Base-by-base conservation (phyloP, 192 early-diverging fungal genomes). In the Polychytrium aggregatum region DNA sequence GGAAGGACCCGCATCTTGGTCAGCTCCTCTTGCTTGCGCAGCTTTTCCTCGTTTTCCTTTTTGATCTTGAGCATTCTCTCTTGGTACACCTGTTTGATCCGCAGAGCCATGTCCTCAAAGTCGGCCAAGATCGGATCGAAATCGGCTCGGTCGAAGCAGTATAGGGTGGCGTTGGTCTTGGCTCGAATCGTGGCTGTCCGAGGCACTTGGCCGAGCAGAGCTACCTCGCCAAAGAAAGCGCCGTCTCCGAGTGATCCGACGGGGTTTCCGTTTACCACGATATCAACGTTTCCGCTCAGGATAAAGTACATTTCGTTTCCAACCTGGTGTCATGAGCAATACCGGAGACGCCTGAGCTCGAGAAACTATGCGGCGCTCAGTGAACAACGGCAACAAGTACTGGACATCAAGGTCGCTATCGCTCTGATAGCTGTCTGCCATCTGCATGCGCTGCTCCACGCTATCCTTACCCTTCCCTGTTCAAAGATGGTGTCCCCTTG, bases 231-330 rank as follows among this genome's bases (percentile, higher is more conserved):
- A 59, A 70, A 70, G 48, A 65, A 70, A 9, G 55, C 47, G 0
- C 68, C 68, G 34, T 59, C 48, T 31, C 37, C n/a, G 2, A 73
- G 36, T 5, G 50, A 57, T 41, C 57, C 67, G 20, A 63, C 55
- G 29, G 37, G 30, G 6, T 59, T 62, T 6, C 57, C 55, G 28
- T 61, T 59, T 2, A 75, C 62, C 16, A 65, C 56, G 37, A 72
- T 58, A 13, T 64, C 62, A 1, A 75, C 63, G n/a, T 37, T 37
- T 1, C 72, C 72, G 40, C 41, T 50, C 13, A 65, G 37, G 29
- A 75, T 70, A 51, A 75, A 75, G 47, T 63, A 75, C 72, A 75
- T 75, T 20, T 62, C 56, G 48, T 71, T 65, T 40, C 72, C 72
- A 42, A 56, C 48, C 65, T 71, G 14, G 2, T 40, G n/a, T n/a